Evolutionary conservation across 352 stramenopile genomes (phyloP), one percentile per base, ranked within the genome.

Genomic region (Pythium rishiriense): DNA sequence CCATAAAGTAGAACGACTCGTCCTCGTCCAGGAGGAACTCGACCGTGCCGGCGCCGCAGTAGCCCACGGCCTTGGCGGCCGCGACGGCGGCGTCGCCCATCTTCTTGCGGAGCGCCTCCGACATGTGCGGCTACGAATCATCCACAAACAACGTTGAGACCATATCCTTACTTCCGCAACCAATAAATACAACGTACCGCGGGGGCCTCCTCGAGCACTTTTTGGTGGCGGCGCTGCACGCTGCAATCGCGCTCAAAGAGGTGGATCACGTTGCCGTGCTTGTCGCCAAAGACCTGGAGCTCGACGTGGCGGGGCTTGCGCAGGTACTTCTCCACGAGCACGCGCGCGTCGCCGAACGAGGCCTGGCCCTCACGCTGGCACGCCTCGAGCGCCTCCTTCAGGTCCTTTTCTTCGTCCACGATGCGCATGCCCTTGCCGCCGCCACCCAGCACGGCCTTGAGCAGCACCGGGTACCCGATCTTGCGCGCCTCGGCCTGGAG

Each of bases 1-100:
- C 93, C 88, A 98, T 97, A 58, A 98, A 98, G 67, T 97, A 98
- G 66, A 98, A 98, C 28, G 82, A 88, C 58, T 94, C 85, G 63
- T 92, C 80, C 33, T 92, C 78, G 69, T 98, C 93, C 47, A 97
- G 59, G 22, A 98, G 78, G 69, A 98, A 98, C 75, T 98, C 93
- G 29, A 98, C 93, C 15, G 93, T 98, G 39, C 93, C 93, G 29
- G 93, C 93, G 21, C 91, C 91, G 58, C 95, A 88, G 69, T 98
- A 98, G 37, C 88, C 90, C 21, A 98, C 90, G 31, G 91, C 89
- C 66, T 97, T 90, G 15, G 90, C 90, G 28, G 92, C 90, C 17
- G 83, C 80, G 3, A 97, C 89, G 17, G 93, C 93, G 50, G 88
- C 90, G 57, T 94, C 79, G 8, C 90, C 90, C 78, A 98, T 96